phyloP scores from a whole-genome alignment of 2,329 filamentous ascomycete species.

The Xylariaceae sp. region DNA sequence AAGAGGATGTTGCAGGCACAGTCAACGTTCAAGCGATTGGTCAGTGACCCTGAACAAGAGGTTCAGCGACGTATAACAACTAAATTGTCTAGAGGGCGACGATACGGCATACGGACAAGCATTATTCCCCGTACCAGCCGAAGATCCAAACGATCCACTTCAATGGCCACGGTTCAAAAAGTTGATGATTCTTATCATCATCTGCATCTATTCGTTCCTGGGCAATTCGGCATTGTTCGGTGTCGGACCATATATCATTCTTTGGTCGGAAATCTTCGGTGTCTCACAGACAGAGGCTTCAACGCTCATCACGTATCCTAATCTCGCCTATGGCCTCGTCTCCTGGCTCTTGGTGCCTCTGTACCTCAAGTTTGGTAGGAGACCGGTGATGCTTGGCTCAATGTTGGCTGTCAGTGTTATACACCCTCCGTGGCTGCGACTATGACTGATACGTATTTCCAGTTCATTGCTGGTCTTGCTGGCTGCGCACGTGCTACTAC shows the following conservation, averaged over 20 bases:
- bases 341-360: constrained; percentile 53
- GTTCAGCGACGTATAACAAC: not conserved
- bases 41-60: constrained; percentile 12
- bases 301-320: constrained; percentile 56
- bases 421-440: not conserved
- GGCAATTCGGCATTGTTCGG: constrained; percentile 55
- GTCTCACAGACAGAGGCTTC: constrained; percentile 50
- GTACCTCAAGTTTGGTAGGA: constrained; percentile 48
- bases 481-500: constrained; percentile 34
- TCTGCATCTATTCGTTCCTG: constrained; percentile 54
- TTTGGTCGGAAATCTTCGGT: constrained; percentile 49
- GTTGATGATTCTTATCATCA: constrained; percentile 50
- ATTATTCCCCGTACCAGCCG: constrained; percentile 56
- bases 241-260: constrained; percentile 54
- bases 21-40: constrained; percentile 44
- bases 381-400: constrained; percentile 41
- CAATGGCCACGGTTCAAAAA: constrained; percentile 48
- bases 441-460: not conserved
- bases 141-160: constrained; percentile 59
- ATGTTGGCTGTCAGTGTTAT: constrained; percentile 30
- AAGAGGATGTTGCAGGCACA: constrained; percentile 53
- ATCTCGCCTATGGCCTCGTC: constrained; percentile 56
- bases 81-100: constrained; percentile 44
- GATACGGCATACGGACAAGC: constrained; percentile 58
- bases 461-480: constrained; percentile 40